Evolutionary conservation across 2,329 filamentous ascomycete genomes (phyloP).

Genomic region (Fusarium coffeatum): DNA sequence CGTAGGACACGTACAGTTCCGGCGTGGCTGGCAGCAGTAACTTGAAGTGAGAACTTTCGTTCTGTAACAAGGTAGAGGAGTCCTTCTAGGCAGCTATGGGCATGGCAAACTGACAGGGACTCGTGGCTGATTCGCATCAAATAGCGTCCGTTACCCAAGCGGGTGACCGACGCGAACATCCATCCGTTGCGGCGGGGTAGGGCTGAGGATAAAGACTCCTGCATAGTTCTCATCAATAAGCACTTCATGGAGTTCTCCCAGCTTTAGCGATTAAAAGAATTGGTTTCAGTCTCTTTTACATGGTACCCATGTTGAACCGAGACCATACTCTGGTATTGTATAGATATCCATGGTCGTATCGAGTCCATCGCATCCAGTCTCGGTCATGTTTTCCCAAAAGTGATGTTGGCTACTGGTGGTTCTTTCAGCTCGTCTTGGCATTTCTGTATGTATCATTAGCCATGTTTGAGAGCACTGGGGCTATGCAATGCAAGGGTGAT

Average conservation of each 20-base stretch:
- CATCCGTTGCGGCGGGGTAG: slow-evolving; percentile 6
- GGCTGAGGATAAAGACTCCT: background rate
- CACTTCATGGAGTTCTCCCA: background rate
- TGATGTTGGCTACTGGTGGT: background rate
- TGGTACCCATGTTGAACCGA: background rate
- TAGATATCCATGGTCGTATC: slow-evolving; percentile 4
- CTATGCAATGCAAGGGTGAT: slow-evolving; percentile 41
- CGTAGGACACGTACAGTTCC: slow-evolving; percentile 10
- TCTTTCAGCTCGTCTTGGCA: slow-evolving; percentile 43
- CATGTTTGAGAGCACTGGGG: slow-evolving; percentile 25
- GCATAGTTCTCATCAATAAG: background rate
- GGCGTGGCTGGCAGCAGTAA: slow-evolving; percentile 31
- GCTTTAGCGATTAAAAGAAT: background rate
- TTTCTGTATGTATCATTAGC: slow-evolving; percentile 1
- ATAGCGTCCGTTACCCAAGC: slow-evolving; percentile 13
- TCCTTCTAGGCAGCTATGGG: slow-evolving; percentile 17
- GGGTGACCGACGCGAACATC: slow-evolving; percentile 20
- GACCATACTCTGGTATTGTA: slow-evolving; percentile 4
- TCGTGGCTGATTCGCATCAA: slow-evolving; percentile 15
- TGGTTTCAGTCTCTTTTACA: background rate
- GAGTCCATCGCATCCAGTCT: slow-evolving; percentile 1
- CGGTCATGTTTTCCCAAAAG: slow-evolving; percentile 19
- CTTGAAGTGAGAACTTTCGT: slow-evolving; percentile 15
- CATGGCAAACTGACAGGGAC: slow-evolving; percentile 6
- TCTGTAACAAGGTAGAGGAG: slow-evolving; percentile 5